These are phyloP conservation scores for Neurospora sp. DNA, from an alignment of 495 filamentous ascomycete species.

Conservation along the genomic window DNA sequence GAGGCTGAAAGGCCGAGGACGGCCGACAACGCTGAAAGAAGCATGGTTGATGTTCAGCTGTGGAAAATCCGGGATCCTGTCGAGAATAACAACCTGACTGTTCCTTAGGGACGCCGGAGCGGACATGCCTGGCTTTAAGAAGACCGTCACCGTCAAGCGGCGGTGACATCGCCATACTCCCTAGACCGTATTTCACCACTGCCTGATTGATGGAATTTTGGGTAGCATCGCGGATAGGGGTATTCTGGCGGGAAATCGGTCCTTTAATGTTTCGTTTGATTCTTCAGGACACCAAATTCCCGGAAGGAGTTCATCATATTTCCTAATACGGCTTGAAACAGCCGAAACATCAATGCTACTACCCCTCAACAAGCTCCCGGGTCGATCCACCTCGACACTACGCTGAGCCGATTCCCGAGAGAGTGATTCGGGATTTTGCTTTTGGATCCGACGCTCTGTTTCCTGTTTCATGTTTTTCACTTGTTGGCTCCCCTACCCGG, in stretches of 20 bases:
- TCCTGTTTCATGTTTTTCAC: neutral
- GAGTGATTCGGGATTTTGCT: neutral
- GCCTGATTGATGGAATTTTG: constrained; percentile 17
- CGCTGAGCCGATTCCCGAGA: neutral
- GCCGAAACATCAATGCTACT: neutral
- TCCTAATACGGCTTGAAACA: neutral
- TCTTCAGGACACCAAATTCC: neutral
- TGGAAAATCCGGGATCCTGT: neutral
- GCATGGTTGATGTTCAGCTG: constrained; percentile 5
- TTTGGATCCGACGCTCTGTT: neutral
- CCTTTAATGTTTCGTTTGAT: neutral
- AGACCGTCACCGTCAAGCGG: neutral
- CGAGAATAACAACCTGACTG: neutral
- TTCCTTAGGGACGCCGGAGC: no score
- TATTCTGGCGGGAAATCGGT: neutral
- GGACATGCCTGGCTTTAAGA: neutral
- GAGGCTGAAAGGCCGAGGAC: constrained; percentile 9
- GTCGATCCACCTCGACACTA: neutral
- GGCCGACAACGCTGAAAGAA: constrained; percentile 6
- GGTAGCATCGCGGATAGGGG: neutral
- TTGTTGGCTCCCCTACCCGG: neutral
- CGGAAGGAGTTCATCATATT: neutral
- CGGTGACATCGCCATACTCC: neutral
- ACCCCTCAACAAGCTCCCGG: no score
- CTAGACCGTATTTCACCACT: neutral